A percentile compares a stretch with the other conserved stretches of the same genome.
Evolutionary conservation across 345 rosid species (phyloP).

Genomic region (Tarenaya hassleriana): DNA sequence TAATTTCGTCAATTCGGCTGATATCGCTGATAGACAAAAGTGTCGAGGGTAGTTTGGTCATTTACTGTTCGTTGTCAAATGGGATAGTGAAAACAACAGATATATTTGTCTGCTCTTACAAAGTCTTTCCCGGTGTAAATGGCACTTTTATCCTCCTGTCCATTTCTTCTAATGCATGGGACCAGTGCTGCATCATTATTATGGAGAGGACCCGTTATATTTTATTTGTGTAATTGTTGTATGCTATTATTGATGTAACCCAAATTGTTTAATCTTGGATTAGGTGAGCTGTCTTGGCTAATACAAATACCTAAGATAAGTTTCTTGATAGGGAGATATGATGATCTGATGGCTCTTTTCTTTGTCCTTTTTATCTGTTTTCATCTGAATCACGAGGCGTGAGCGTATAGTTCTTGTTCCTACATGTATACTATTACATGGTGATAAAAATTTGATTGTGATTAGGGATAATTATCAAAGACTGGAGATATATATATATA

Average conservation of each 20-base stretch:
- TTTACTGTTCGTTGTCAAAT: not conserved
- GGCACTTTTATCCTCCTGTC: slow-evolving; percentile 18
- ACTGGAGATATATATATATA: no score
- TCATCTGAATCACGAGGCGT: no score
- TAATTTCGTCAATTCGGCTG: slow-evolving; percentile 25
- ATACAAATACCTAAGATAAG: no score
- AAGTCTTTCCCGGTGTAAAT: not conserved
- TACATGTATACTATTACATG: no score
- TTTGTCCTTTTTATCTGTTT: no score
- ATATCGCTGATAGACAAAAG: not conserved
- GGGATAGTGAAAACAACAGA: slow-evolving; percentile 10
- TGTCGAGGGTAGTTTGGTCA: slow-evolving; percentile 3
- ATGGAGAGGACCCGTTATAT: not conserved
- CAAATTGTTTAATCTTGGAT: no score
- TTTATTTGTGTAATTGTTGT: not conserved
- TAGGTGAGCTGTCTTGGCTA: no score
- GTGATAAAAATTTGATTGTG: no score
- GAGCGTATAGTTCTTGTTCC: no score
- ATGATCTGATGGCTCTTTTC: no score
- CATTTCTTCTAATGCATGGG: slow-evolving; percentile 18
- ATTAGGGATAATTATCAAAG: no score
- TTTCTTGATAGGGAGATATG: no score
- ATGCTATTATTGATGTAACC: not conserved
- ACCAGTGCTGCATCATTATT: slow-evolving; percentile 1
- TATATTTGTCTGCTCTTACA: slow-evolving; percentile 1